Percentiles rank a stretch among this genome's conserved stretches.
These are phyloP conservation scores for Boletus pseudopeckii DNA, from an alignment of 768 basidiomycete species.

Conservation along the genomic window DNA sequence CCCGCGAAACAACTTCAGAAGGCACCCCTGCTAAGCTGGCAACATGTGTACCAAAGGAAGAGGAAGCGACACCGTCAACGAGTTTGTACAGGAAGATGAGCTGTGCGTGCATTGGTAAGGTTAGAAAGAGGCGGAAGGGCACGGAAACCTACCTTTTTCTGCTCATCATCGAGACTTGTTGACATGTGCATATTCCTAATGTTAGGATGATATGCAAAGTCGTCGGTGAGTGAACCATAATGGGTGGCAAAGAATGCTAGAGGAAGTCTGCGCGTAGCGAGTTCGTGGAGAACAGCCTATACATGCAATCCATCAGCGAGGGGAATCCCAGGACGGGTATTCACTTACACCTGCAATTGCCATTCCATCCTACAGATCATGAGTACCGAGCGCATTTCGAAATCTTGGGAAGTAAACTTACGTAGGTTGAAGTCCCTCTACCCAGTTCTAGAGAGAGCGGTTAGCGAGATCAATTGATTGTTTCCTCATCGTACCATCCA, in stretches of 20 bases:
- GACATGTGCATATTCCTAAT: constrained; percentile 96
- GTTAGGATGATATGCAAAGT: constrained; percentile 88
- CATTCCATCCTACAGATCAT: constrained; percentile 80
- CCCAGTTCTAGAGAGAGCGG: constrained; percentile 67
- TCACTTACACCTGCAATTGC: constrained; percentile 82
- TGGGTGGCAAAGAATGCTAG: constrained; percentile 97
- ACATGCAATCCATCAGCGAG: constrained; percentile 5
- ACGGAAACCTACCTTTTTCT: constrained; percentile 61
- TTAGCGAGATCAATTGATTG: constrained; percentile 10
- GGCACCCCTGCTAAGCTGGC: constrained; percentile 95
- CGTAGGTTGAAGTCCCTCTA: constrained; percentile 92
- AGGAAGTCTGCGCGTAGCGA: constrained; percentile 89
- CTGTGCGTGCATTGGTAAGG: constrained; percentile 34
- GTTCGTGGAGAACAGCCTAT: constrained; percentile 88
- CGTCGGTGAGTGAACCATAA: constrained; percentile 93
- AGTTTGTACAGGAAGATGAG: constrained; percentile 95
- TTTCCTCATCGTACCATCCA: constrained; percentile 66
- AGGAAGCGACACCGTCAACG: constrained; percentile 79
- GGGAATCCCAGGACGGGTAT: not conserved
- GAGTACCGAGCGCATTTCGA: constrained; percentile 11
- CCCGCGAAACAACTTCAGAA: constrained; percentile 77
- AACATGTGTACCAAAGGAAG: constrained; percentile 92
- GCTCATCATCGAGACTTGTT: constrained; percentile 89
- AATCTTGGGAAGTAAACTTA: constrained; percentile 34
- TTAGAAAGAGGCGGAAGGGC: not conserved